Evolutionary conservation across 495 filamentous ascomycete genomes (phyloP).

Genomic region (Xylaria longipes): DNA sequence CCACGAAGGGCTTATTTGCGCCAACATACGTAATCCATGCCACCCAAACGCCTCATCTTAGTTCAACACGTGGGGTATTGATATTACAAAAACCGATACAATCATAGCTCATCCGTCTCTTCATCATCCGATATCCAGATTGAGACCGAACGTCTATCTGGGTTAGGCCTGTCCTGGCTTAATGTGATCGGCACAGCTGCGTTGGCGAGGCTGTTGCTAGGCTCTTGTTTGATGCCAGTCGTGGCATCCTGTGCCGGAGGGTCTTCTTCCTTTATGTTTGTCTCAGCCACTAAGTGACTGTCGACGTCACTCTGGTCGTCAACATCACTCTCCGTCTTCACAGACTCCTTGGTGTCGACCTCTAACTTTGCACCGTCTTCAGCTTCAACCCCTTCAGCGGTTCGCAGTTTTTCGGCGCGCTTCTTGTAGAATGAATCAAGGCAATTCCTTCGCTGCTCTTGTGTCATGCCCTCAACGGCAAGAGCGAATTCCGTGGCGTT

Average conservation of each 20-base stretch:
- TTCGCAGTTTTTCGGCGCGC: constrained; percentile 46
- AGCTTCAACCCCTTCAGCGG: constrained; percentile 19
- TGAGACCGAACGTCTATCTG: constrained; percentile 26
- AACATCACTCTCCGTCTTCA: constrained; percentile 21
- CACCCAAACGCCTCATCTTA: background rate
- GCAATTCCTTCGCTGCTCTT: constrained; percentile 78
- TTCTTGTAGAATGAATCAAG: constrained; percentile 80
- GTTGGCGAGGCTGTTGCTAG: background rate
- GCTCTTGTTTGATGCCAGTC: constrained; percentile 22
- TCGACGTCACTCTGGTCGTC: background rate
- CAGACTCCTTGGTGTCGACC: constrained; percentile 15
- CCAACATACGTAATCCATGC: background rate
- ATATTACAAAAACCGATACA: background rate
- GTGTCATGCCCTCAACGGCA: constrained; percentile 92
- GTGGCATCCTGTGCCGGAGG: constrained; percentile 5
- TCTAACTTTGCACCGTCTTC: constrained; percentile 25
- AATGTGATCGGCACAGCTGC: constrained; percentile 4
- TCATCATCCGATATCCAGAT: constrained; percentile 40
- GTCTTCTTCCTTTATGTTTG: constrained; percentile 26
- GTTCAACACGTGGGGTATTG: background rate
- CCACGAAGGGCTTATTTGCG: background rate
- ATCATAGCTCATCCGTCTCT: constrained; percentile 39
- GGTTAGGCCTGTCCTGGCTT: constrained; percentile 21
- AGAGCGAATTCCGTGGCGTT: constrained; percentile 87
- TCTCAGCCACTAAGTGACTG: background rate